Evolutionary conservation across 1,139 yeast genomes (phyloP).

Genomic region (Hansenula sp.): DNA sequence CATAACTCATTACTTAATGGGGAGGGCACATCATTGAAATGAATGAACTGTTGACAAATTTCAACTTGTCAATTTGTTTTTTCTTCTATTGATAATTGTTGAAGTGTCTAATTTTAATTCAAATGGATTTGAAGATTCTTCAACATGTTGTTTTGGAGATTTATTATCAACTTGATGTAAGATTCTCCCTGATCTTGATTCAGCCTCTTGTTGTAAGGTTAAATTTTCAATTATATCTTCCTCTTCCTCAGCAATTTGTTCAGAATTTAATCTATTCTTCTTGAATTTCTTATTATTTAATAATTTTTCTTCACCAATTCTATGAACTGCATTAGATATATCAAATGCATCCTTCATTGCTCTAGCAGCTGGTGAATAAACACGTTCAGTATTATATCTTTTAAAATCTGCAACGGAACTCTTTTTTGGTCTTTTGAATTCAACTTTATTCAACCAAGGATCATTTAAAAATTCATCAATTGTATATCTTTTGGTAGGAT

Average conservation of each 20-base stretch:
- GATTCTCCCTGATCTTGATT: conserved; percentile 16
- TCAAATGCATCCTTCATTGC: conserved; percentile 95
- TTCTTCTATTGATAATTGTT: conserved; percentile 75
- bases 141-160: conserved; percentile 4
- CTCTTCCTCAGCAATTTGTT: conserved; percentile 20
- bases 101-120: conserved; percentile 77
- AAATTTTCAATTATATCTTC: conserved; percentile 17
- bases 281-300: conserved; percentile 33
- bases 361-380: conserved; percentile 83
- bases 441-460: conserved; percentile 58
- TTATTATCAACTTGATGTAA: conserved; percentile 13
- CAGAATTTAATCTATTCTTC: conserved; percentile 23
- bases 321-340: conserved; percentile 88
- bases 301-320: conserved; percentile 84
- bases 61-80: conserved; percentile 30
- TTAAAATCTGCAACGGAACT: conserved; percentile 15
- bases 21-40: too few relatives aligned
- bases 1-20: too few relatives aligned
- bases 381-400: conserved; percentile 14
- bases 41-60: too few relatives aligned
- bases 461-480: conserved; percentile 76
- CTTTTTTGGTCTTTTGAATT: conserved; percentile 20
- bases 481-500: conserved; percentile 72
- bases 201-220: conserved; percentile 7
- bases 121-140: conserved; percentile 31